Base-by-base conservation (phyloP, 2,329 filamentous ascomycete genomes). In the Colletotrichum musicola region DNA sequence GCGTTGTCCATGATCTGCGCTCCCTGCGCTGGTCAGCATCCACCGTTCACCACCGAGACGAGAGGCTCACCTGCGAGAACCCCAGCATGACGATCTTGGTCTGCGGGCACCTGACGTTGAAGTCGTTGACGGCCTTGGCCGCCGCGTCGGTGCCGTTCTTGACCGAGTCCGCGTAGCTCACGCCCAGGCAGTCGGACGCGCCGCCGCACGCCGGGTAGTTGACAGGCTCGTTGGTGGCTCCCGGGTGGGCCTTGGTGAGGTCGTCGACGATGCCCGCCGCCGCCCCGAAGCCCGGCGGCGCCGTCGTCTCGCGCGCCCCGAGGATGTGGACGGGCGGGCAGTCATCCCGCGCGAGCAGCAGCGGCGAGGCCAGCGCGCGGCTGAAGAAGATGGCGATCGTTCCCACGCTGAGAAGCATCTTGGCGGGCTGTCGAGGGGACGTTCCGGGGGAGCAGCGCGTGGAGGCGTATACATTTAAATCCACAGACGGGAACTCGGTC, bases 1-100 rank as follows among this genome's bases (percentile, higher is more conserved):
- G 88, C 88, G 71, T 89, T 88, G 72, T 91, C 88, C 78, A 89
- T 86, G 73, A 91, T 90, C 73, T 91, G 87, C 3, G 85, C 87
- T 16, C 89, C 89, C 83, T 89, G 42, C 7, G 6, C 50, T 1
- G 2, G 55, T 69, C 7, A 71, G 57, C 14, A 4, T 1, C 30
- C 12, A 69, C 10, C 1, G 1, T 13, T 4, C 27, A 14, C n/a
- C 56, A 6, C n/a, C 14, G 16, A 12, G 22, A 6, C 30, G 27
- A 12, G 4, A n/a, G 30, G 6, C 76, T 27, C 74, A 86, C 85
- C 79, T 89, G 88, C 1, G 86, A 89, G 77, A 90, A 91, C 4
- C 89, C 89, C 20, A 90, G 83, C 10, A 90, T 76, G 1, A 90
- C 86, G 27, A 91, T 81, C 75, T 89, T 80, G 4, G 87, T 86